Percentiles rank a stretch among this genome's conserved stretches.
These are phyloP conservation scores for Corymbia citriodora DNA, from an alignment of 441 rosid genomes.

Conservation along the genomic window DNA sequence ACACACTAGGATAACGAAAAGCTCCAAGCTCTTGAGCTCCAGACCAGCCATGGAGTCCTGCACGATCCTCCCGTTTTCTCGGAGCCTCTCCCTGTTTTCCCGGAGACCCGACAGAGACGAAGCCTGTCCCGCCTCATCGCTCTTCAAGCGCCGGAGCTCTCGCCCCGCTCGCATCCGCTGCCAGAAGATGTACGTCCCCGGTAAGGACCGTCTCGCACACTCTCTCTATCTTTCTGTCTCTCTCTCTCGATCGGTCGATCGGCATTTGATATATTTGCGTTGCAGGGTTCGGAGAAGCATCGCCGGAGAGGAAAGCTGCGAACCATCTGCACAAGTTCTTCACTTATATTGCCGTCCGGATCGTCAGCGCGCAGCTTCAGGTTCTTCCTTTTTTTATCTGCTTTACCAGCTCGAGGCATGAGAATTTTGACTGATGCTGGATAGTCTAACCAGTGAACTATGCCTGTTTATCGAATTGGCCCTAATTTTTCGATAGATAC, in stretches of 20 bases:
- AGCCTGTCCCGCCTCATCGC: constrained; percentile 5
- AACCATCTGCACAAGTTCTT: constrained; percentile 73
- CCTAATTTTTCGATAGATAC: neutral
- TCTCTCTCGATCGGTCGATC: neutral
- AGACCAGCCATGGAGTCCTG: constrained; percentile 35
- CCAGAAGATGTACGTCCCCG: constrained; percentile 88
- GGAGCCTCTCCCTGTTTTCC: constrained; percentile 17
- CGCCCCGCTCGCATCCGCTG: constrained; percentile 28
- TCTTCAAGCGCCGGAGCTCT: constrained; percentile 14
- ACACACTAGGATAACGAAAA: neutral
- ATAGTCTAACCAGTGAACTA: neutral
- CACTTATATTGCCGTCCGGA: constrained; percentile 67
- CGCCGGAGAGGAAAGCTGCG: constrained; percentile 82
- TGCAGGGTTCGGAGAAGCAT: constrained; percentile 82
- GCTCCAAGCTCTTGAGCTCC: neutral
- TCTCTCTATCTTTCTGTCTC: neutral
- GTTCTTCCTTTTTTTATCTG: constrained; percentile 21
- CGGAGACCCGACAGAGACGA: constrained; percentile 19
- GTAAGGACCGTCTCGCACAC: constrained; percentile 25
- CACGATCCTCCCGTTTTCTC: constrained; percentile 27
- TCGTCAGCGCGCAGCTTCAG: constrained; percentile 79
- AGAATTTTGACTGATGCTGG: neutral
- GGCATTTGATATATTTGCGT: neutral
- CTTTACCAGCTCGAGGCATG: neutral
- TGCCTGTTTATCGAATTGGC: neutral